Base-by-base conservation (phyloP, 768 basidiomycete genomes). In the Boletus vermiculosoides region DNA sequence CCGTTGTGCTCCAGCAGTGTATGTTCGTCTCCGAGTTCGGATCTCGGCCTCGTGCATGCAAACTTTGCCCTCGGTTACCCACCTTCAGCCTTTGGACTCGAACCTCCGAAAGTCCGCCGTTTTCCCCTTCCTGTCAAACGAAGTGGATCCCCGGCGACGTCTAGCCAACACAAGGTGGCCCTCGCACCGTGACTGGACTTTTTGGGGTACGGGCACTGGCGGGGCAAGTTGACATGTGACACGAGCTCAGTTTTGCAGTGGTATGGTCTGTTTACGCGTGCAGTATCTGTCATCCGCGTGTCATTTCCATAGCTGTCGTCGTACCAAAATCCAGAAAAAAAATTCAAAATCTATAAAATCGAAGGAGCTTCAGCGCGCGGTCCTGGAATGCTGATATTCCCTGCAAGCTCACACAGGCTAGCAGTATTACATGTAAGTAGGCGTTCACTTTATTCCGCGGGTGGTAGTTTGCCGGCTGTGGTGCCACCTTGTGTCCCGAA, bases 31-130 rank as follows among this genome's bases (percentile, higher is more conserved):
- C 36, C 57, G 37, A 45, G 40, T 40, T 53, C 18, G 51, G 54
- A 53, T 50, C 62, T 56, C 39, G 62, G 58, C 23, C 40, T 60
- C 51, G 47, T 46, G 62, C 54, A 55, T 56, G 62, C 48, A 23
- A 50, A 5, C 6, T 11, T 49, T 23, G 30, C 33, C 52, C 33
- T 57, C 30, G 20, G 44, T 33, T 13, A 11, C 36, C 23, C 5
- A 25, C 30, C 13, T 50, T 52, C 18, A 8, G n/a, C 56, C 36
- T 22, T 51, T 48, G 31, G 40, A 45, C 56, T 58, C 54, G 9
- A 25, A 2, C 25, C 34, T n/a, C 23, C 33, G 33, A 37, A 28
- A 23, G 2, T 31, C 12, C n/a, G 11, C 23, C 20, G 4, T 12
- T 10, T 2, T 31, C 34, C 22, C 18, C 45, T 46, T 33, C 3